A percentile compares a stretch with the other conserved stretches of the same genome.
Conservation (phyloP, 2,329 filamentous ascomycete species). For the Hypoxylon sp. region DNA sequence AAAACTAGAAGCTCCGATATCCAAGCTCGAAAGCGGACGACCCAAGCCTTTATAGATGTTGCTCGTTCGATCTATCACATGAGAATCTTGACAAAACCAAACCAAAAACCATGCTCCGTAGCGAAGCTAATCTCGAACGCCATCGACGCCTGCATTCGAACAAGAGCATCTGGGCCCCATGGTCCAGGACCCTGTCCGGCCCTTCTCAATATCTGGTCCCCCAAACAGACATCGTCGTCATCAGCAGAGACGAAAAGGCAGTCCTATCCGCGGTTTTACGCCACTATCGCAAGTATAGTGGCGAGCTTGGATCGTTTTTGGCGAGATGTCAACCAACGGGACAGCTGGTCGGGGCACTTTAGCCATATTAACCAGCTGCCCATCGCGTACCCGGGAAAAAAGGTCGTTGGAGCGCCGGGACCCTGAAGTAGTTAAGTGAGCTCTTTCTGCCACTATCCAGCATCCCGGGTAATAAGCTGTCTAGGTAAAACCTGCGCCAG, state of each 20-base stretch:
- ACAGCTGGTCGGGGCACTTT: slow-evolving; percentile 31
- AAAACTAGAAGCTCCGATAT: slow-evolving; percentile 13
- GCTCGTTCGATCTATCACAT: slow-evolving; percentile 36
- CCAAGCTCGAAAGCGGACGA: slow-evolving; percentile 19
- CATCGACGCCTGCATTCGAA: slow-evolving; percentile 22
- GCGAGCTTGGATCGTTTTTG: background rate
- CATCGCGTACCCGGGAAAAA: slow-evolving; percentile 34
- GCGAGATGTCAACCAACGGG: slow-evolving; percentile 9
- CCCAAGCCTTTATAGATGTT: slow-evolving; percentile 37
- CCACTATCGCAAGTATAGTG: slow-evolving; percentile 27
- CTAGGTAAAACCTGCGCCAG: slow-evolving; percentile 15
- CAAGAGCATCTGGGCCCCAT: slow-evolving; percentile 27
- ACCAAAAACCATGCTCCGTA: slow-evolving; percentile 6
- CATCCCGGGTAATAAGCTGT: slow-evolving; percentile 46
- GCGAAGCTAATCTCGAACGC: slow-evolving; percentile 37
- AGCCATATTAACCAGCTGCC: slow-evolving; percentile 47
- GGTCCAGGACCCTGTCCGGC: slow-evolving; percentile 29
- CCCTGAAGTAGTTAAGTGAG: slow-evolving; percentile 40
- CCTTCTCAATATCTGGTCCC: slow-evolving; percentile 25
- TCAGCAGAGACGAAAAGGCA: slow-evolving; percentile 3
- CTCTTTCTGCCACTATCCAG: slow-evolving; percentile 40
- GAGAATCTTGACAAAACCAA: slow-evolving; percentile 2
- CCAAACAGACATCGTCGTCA: slow-evolving; percentile 17
- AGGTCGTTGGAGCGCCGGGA: slow-evolving; percentile 36
- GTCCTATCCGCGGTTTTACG: slow-evolving; percentile 6